Base-by-base conservation (phyloP, 2,329 filamentous ascomycete species). In the Alternaria brassicae region DNA sequence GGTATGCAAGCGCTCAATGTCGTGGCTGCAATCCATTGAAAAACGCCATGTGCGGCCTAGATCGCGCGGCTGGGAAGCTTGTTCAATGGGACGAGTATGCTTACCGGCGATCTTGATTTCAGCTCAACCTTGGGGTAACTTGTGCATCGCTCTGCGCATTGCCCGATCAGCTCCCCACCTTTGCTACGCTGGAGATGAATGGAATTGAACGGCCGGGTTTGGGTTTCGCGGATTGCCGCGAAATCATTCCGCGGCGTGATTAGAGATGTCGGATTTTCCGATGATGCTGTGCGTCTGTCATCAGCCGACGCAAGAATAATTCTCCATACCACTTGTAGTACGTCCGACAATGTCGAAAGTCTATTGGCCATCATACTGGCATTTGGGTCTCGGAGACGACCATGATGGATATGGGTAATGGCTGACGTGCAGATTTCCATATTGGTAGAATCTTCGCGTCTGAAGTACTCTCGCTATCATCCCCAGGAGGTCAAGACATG, bases 21-120 rank as follows among this genome's bases (percentile, higher is more conserved):
- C 47, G 64, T 67, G 60, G 64, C 64, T 63, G 48, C 36, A 34
- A 48, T 49, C n/a, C 47, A 36, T 39, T 41, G 21, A 42, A 25
- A 37, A 37, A 39, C 56, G 37, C 56, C 27, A 48, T 34, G 17
- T 56, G 36, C 44, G 27, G 53, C 49, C 49, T 21, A 65, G 62
- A 66, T 63, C 55, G 56, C 27, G 27, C 28, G n/a, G 36, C 41
- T 48, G 28, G 50, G 34, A 48, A 25, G 34, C 21, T 54, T 55
- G 42, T 55, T 42, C 41, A 37, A 56, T 56, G 55, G 37, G 37
- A 61, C 21, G 27, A 39, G 52, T 44, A 51, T 50, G 40, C 23
- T 52, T 19, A 37, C 19, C n/a, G 19, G 28, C 12, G 44, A 56
- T 57, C 39, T 19, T 45, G 23, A 39, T 45, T 44, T 27, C 40